phyloP scores from a whole-genome alignment of 1,284 basidiomycete species.

The Microstroma glucosiphilum region DNA sequence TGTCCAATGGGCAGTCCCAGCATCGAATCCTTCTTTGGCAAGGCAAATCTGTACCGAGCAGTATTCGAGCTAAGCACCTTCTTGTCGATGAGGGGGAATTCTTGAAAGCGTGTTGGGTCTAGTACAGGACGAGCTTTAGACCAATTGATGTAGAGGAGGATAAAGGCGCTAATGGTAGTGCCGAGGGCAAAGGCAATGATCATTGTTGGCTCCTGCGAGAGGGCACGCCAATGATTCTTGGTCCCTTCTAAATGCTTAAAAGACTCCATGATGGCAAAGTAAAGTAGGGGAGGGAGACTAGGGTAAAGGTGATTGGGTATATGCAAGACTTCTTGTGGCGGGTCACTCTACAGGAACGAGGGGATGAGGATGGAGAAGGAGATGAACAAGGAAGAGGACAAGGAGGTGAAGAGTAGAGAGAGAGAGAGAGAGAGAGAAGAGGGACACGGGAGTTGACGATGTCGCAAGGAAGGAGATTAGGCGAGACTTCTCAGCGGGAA shows the following conservation, averaged over 20 bases:
- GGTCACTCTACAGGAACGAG: no score
- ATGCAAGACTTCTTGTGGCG: no score
- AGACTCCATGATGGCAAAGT: no score
- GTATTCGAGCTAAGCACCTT: conserved; percentile 78
- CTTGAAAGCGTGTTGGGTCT: conserved; percentile 69
- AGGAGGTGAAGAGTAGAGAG: no score
- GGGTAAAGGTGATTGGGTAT: no score
- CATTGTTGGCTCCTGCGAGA: background rate
- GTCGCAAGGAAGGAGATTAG: background rate
- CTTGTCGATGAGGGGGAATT: conserved; percentile 75
- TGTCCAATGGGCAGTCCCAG: conserved; percentile 93
- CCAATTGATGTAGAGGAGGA: conserved; percentile 29
- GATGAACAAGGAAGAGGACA: no score
- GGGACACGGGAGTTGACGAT: no score
- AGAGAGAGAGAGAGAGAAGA: no score
- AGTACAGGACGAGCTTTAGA: conserved; percentile 59
- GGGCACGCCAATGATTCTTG: background rate
- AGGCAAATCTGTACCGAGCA: conserved; percentile 77
- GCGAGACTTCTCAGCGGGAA: background rate
- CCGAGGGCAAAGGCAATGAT: conserved; percentile 23
- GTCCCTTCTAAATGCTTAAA: background rate
- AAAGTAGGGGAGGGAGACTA: no score
- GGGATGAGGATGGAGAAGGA: no score
- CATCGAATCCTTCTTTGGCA: conserved; percentile 66
- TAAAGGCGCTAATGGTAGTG: conserved; percentile 13